phyloP scores from a whole-genome alignment of 768 basidiomycete genomes.

The Rhodotorula paludigena region DNA sequence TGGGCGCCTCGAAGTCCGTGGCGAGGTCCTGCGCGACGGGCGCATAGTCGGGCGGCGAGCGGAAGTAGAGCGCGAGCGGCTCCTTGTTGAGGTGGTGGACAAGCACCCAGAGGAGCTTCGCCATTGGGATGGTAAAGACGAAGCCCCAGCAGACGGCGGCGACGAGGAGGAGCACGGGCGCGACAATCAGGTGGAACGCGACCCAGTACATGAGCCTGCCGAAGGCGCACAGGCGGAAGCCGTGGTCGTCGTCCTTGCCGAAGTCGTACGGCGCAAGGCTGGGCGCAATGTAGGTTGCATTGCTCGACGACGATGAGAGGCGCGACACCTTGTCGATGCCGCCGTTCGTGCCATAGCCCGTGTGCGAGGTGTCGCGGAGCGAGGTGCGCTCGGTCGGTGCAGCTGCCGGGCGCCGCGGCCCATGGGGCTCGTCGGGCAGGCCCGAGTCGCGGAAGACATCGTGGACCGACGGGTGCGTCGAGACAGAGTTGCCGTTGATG shows the following conservation, averaged over 20 bases:
- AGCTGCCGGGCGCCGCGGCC: slow-evolving; percentile 53
- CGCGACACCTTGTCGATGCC: background rate
- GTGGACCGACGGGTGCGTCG: slow-evolving; percentile 29
- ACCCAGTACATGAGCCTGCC: slow-evolving; percentile 62
- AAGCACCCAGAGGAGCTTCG: slow-evolving; percentile 91
- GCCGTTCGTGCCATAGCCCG: background rate
- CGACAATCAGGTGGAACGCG: slow-evolving; percentile 67
- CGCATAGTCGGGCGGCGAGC: slow-evolving; percentile 60
- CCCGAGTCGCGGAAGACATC: slow-evolving; percentile 14
- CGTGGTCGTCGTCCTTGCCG: slow-evolving; percentile 9
- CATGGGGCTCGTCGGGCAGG: slow-evolving; percentile 47
- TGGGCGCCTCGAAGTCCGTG: slow-evolving; percentile 8
- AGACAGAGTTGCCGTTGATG: slow-evolving; percentile 9
- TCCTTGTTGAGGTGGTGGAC: slow-evolving; percentile 71
- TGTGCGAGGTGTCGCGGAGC: slow-evolving; percentile 36
- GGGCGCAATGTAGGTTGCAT: slow-evolving; percentile 27
- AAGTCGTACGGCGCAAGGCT: slow-evolving; percentile 13
- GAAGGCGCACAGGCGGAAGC: slow-evolving; percentile 41
- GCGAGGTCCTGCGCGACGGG: slow-evolving; percentile 47
- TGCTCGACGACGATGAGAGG: slow-evolving; percentile 17
- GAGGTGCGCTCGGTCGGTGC: slow-evolving; percentile 47
- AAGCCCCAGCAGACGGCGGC: slow-evolving; percentile 92
- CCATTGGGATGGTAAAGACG: slow-evolving; percentile 96
- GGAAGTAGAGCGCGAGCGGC: slow-evolving; percentile 84
- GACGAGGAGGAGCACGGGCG: slow-evolving; percentile 79